These are phyloP conservation scores for Quambalaria eucalypti DNA, from an alignment of 1,284 basidiomycete species.

Conservation along the genomic window DNA sequence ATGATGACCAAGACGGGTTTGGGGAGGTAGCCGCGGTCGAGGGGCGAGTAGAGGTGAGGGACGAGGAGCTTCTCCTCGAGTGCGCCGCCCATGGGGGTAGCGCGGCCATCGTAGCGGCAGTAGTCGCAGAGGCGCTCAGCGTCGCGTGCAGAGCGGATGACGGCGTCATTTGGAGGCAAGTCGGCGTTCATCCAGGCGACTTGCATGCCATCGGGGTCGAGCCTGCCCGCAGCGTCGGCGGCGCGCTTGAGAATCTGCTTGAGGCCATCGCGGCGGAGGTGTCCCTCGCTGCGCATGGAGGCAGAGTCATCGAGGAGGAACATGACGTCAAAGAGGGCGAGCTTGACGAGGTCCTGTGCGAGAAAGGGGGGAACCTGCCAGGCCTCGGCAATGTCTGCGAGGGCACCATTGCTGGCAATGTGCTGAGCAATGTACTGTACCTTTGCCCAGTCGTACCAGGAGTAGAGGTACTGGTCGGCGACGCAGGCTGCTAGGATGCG, in stretches of 20 bases:
- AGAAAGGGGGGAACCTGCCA: slow-evolving; percentile 36
- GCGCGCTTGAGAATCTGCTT: slow-evolving; percentile 21
- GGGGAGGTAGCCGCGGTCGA: slow-evolving; percentile 9
- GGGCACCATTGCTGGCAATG: slow-evolving; percentile 21
- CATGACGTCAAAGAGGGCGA: slow-evolving; percentile 35
- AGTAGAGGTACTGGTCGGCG: slow-evolving; percentile 32
- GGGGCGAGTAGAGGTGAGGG: slow-evolving; percentile 16
- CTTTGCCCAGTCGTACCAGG: slow-evolving; percentile 29
- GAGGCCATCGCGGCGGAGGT: slow-evolving; percentile 15
- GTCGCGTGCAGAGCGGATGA: slow-evolving; percentile 22
- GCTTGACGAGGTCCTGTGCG: slow-evolving; percentile 33
- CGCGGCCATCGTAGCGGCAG: slow-evolving; percentile 20
- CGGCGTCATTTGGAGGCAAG: background rate
- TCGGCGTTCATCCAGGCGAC: slow-evolving; percentile 28
- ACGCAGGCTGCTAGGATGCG: slow-evolving; percentile 29
- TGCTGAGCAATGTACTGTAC: slow-evolving; percentile 23
- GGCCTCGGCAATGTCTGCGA: slow-evolving; percentile 21
- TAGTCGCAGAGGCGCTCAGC: slow-evolving; percentile 15
- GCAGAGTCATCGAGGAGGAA: slow-evolving; percentile 35
- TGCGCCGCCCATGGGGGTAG: slow-evolving; percentile 28
- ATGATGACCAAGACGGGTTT: slow-evolving; percentile 28
- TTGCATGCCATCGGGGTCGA: slow-evolving; percentile 35
- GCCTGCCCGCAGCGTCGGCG: slow-evolving; percentile 26
- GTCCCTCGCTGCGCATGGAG: slow-evolving; percentile 20
- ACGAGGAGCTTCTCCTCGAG: slow-evolving; percentile 24